A percentile compares a stretch with the other conserved stretches of the same genome.
Conservation (phyloP, 2,329 filamentous ascomycete genomes). For the Leptodontidium sp. region DNA sequence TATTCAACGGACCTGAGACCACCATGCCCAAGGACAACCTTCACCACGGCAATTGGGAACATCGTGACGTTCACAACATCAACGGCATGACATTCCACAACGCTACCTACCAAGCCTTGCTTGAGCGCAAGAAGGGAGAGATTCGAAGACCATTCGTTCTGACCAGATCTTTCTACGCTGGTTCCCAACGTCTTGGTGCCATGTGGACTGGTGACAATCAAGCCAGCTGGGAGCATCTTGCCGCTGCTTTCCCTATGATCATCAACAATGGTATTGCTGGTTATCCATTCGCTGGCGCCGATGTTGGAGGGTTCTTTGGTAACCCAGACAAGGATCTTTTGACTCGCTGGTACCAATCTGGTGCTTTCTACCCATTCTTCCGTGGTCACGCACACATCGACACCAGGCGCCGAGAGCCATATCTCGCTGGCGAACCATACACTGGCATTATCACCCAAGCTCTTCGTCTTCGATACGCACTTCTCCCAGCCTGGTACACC, state of each 20-base stretch:
- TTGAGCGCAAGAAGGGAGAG: conserved; percentile 87
- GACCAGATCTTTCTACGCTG: conserved; percentile 91
- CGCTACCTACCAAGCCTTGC: conserved; percentile 85
- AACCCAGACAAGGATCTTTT: conserved; percentile 93
- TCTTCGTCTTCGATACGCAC: conserved; percentile 84
- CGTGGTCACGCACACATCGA: conserved; percentile 97
- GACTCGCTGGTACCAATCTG: conserved; percentile 95
- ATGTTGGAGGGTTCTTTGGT: conserved; percentile 97
- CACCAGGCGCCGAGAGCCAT: conserved; percentile 91
- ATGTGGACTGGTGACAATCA: conserved; percentile 99
- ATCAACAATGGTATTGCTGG: conserved; percentile 91
- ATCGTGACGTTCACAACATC: conserved; percentile 94
- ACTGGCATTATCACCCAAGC: conserved; percentile 87
- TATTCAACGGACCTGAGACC: conserved; percentile 97
- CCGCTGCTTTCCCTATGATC: conserved; percentile 91
- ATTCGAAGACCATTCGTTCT: conserved; percentile 88
- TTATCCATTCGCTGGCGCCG: conserved; percentile 92
- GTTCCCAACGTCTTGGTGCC: conserved; percentile 86
- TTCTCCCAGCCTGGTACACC: conserved; percentile 95
- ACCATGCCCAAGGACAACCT: conserved; percentile 99
- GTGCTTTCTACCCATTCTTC: conserved; percentile 98
- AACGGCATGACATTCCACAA: conserved; percentile 97
- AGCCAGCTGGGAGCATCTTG: conserved; percentile 89
- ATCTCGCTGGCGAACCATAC: conserved; percentile 85
- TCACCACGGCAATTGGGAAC: conserved; percentile 91